These are phyloP conservation scores for Myriosclerotinia scirpicola DNA, from an alignment of 2,329 filamentous ascomycete genomes.

Conservation along the genomic window DNA sequence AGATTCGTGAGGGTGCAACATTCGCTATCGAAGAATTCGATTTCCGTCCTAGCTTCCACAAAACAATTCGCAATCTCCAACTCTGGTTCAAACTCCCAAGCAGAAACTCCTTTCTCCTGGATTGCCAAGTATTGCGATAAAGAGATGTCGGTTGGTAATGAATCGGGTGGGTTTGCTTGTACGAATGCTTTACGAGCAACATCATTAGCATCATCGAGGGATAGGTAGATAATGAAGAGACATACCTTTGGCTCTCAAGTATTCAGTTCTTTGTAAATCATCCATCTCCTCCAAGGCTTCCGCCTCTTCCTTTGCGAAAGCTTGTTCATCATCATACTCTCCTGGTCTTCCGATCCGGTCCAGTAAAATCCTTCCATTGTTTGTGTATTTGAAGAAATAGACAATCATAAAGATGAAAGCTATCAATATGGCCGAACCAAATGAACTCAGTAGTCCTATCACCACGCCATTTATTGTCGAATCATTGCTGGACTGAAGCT, in stretches of 20 bases:
- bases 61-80: constrained; percentile 98
- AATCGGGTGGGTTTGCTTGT: constrained; percentile 91
- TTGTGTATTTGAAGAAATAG: constrained; percentile 93
- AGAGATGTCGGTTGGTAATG: constrained; percentile 93
- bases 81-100: constrained; percentile 99
- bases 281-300: constrained; percentile 96
- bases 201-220: constrained; percentile 4
- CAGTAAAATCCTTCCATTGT: constrained; percentile 83
- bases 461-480: constrained; percentile 72
- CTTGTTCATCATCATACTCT: constrained; percentile 97
- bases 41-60: constrained; percentile 92
- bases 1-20: constrained; percentile 83
- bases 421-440: constrained; percentile 85
- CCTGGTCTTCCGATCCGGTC: constrained; percentile 91
- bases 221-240: constrained; percentile 5
- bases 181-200: constrained; percentile 69
- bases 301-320: constrained; percentile 88
- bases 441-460: constrained; percentile 91
- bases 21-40: constrained; percentile 98
- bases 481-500: constrained; percentile 22
- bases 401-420: constrained; percentile 76
- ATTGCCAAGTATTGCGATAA: constrained; percentile 97
- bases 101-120: constrained; percentile 98
- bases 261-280: constrained; percentile 85
- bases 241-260: constrained; percentile 90